Evolutionary conservation across 2,329 filamentous ascomycete species (phyloP).

Genomic region (Microsporum canis): DNA sequence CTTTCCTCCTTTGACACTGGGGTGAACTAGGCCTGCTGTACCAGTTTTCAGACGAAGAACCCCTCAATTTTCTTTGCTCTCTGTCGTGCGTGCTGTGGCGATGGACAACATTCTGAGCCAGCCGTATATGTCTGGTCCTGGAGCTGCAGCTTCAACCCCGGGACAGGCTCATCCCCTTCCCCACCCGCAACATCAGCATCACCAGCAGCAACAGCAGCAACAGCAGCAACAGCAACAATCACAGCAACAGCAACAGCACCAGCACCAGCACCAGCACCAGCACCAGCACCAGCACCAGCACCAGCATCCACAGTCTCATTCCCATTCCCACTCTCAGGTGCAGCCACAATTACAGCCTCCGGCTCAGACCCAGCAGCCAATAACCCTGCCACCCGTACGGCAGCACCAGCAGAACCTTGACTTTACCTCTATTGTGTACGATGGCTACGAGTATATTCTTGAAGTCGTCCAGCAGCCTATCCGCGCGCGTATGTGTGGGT

Average conservation of each 20-base stretch:
- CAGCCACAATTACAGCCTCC: not conserved
- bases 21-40: not conserved
- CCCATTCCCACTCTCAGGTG: not conserved
- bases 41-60: not conserved
- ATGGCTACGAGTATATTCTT: slow-evolving; percentile 42
- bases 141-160: not conserved
- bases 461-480: slow-evolving; percentile 82
- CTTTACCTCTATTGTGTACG: not conserved
- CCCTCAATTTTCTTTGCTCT: not conserved
- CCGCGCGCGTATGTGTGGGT: slow-evolving; percentile 94
- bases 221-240: not conserved
- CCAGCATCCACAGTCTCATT: not conserved
- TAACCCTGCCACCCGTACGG: not conserved
- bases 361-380: not conserved
- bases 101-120: not conserved
- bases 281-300: not conserved
- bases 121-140: not conserved
- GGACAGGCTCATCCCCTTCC: not conserved
- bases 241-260: not conserved
- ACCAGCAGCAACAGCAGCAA: not conserved
- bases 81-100: not conserved
- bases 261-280: not conserved
- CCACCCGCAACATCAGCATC: not conserved
- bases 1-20: not conserved
- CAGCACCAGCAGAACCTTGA: not conserved